These are phyloP conservation scores for Mucor sp. DNA, from an alignment of 371 early-diverging fungal genomes.

Conservation along the genomic window DNA sequence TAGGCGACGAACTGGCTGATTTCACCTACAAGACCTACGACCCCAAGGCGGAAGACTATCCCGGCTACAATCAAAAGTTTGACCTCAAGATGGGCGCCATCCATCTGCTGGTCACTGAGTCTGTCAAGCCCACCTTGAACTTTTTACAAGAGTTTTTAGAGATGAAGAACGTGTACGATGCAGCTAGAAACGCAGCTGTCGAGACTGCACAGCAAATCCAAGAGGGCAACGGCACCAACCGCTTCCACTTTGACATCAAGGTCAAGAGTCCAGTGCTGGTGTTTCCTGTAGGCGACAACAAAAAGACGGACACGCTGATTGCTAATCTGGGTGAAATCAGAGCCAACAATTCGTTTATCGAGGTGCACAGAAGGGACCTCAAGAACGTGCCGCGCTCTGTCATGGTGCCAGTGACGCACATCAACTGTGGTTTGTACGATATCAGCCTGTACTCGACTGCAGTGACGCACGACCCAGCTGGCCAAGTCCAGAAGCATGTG, in stretches of 20 bases:
- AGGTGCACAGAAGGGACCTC: conserved; percentile 30
- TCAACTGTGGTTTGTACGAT: conserved; percentile 69
- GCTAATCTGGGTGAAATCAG: conserved; percentile 89
- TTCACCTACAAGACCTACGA: conserved; percentile 75
- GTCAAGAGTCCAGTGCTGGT: conserved; percentile 91
- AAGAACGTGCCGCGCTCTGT: conserved; percentile 20
- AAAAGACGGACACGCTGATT: conserved; percentile 54
- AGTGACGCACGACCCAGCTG: conserved; percentile 17
- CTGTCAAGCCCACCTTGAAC: conserved; percentile 50
- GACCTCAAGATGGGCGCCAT: conserved; percentile 70
- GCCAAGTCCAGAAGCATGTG: conserved; percentile 29
- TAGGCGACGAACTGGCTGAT: conserved; percentile 76
- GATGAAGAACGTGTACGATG: conserved; percentile 89
- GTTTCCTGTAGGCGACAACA: conserved; percentile 69
- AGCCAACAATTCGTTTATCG: conserved; percentile 72
- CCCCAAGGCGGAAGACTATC: conserved; percentile 35
- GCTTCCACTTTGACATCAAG: conserved; percentile 80
- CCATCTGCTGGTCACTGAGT: conserved; percentile 59
- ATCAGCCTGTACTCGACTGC: conserved; percentile 70
- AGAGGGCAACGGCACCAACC: conserved; percentile 39
- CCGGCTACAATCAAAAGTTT: conserved; percentile 72
- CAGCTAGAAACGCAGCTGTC: conserved; percentile 83
- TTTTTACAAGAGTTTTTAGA: conserved; percentile 80
- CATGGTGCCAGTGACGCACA: conserved; percentile 51
- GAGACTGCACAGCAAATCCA: conserved; percentile 75